A percentile compares a stretch with the other conserved stretches of the same genome.
Conservation (phyloP, 352 stramenopile genomes). For the Aphanomyces astaci region DNA sequence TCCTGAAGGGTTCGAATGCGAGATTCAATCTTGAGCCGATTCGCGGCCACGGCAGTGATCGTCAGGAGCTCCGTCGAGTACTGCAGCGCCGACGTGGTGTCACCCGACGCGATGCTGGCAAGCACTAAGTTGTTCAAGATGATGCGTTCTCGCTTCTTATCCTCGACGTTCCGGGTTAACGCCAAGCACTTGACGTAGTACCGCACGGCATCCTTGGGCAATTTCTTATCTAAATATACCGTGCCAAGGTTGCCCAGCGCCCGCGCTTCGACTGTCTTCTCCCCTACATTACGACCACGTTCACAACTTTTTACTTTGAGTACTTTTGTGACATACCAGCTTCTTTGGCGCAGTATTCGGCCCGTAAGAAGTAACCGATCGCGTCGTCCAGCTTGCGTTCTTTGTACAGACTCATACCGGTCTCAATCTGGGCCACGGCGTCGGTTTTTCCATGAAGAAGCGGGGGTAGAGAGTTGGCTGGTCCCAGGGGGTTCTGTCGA, state of each 20-base stretch:
- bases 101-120: constrained; percentile 51
- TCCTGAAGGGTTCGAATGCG: constrained; percentile 33
- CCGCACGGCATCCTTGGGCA: constrained; percentile 51
- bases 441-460: neutral
- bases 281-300: neutral
- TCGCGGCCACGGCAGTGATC: constrained; percentile 56
- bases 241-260: constrained; percentile 71
- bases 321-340: constrained; percentile 30
- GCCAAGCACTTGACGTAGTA: constrained; percentile 74
- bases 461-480: too few species aligned
- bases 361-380: constrained; percentile 52
- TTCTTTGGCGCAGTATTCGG: constrained; percentile 42
- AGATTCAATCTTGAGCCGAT: constrained; percentile 67
- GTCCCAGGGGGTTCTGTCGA: too few species aligned
- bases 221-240: constrained; percentile 65
- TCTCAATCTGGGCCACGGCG: constrained; percentile 55
- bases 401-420: constrained; percentile 71
- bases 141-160: constrained; percentile 67
- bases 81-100: constrained; percentile 44
- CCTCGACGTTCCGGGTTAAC: constrained; percentile 59
- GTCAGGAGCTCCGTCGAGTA: constrained; percentile 66
- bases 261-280: constrained; percentile 43
- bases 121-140: constrained; percentile 83
- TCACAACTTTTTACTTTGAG: constrained; percentile 27
- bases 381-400: constrained; percentile 55